These are phyloP conservation scores for Poronia punctata DNA, from an alignment of 495 filamentous ascomycete genomes.

Conservation along the genomic window DNA sequence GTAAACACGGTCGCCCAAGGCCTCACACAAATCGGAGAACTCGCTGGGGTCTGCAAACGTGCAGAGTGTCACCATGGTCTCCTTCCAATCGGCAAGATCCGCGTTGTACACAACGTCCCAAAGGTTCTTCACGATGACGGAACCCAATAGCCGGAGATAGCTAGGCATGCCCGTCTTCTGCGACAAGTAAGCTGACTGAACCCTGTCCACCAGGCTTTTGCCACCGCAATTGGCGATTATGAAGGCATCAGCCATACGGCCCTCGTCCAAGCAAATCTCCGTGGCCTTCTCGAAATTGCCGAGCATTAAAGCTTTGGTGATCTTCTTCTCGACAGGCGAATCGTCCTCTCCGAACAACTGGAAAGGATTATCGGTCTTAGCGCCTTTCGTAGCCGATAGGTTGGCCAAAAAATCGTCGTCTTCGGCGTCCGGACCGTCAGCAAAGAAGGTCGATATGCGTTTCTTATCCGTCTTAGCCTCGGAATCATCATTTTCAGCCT, in stretches of 20 bases:
- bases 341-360: slow-evolving; percentile 71
- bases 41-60: slow-evolving; percentile 86
- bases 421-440: slow-evolving; percentile 61
- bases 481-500: slow-evolving; percentile 37
- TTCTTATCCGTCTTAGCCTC: slow-evolving; percentile 40
- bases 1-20: slow-evolving; percentile 82
- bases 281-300: slow-evolving; percentile 89
- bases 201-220: slow-evolving; percentile 87
- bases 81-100: slow-evolving; percentile 88
- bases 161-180: slow-evolving; percentile 76
- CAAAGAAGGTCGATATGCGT: slow-evolving; percentile 72
- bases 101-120: slow-evolving; percentile 99
- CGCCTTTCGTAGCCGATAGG: slow-evolving; percentile 44
- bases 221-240: slow-evolving; percentile 97
- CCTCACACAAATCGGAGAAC: slow-evolving; percentile 94
- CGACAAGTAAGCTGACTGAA: slow-evolving; percentile 84
- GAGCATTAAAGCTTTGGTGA: slow-evolving; percentile 80
- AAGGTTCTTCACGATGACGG: slow-evolving; percentile 90
- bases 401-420: slow-evolving; percentile 86
- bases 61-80: slow-evolving; percentile 90
- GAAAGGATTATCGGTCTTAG: slow-evolving; percentile 46
- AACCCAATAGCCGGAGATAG: slow-evolving; percentile 85
- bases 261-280: slow-evolving; percentile 78
- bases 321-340: slow-evolving; percentile 71
- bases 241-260: slow-evolving; percentile 90